phyloP scores from a whole-genome alignment of 192 early-diverging fungal species.

The Geranomyces variabilis region DNA sequence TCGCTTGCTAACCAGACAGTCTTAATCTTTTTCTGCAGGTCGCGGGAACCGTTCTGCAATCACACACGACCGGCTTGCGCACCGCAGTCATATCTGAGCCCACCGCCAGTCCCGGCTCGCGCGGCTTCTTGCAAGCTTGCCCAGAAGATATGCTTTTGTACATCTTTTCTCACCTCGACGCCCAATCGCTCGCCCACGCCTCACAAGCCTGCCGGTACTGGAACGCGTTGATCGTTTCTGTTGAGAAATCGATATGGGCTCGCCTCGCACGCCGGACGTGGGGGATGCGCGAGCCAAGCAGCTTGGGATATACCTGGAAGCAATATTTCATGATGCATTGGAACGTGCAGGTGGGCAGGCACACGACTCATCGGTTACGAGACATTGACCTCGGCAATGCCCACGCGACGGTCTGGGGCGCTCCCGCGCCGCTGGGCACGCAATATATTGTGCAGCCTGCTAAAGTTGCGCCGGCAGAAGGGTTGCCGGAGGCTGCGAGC shows the following conservation, averaged over 20 bases:
- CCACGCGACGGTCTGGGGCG: background rate
- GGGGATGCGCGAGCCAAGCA: background rate
- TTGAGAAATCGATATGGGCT: slow-evolving; percentile 30
- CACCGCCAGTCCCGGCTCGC: background rate
- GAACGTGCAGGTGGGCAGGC: slow-evolving; percentile 28
- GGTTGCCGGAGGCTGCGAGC: too few relatives aligned
- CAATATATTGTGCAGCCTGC: background rate
- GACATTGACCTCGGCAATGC: background rate
- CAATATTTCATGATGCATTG: slow-evolving; percentile 31
- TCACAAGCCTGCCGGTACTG: slow-evolving; percentile 24
- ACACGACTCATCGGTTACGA: background rate
- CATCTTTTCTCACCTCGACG: slow-evolving; percentile 35
- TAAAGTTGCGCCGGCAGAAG: background rate
- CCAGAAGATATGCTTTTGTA: slow-evolving; percentile 35
- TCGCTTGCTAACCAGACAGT: too few relatives aligned
- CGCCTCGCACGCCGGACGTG: slow-evolving; percentile 13
- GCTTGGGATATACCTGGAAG: slow-evolving; percentile 19
- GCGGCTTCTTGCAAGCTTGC: slow-evolving; percentile 20
- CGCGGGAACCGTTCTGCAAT: background rate
- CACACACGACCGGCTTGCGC: background rate
- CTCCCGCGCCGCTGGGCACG: background rate
- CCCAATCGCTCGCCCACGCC: slow-evolving; percentile 16
- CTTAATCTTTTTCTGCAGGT: background rate
- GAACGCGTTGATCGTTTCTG: slow-evolving; percentile 18
- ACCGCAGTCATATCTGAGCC: background rate